phyloP scores from a whole-genome alignment of 1,284 basidiomycete genomes.

The Leccinum fallax region DNA sequence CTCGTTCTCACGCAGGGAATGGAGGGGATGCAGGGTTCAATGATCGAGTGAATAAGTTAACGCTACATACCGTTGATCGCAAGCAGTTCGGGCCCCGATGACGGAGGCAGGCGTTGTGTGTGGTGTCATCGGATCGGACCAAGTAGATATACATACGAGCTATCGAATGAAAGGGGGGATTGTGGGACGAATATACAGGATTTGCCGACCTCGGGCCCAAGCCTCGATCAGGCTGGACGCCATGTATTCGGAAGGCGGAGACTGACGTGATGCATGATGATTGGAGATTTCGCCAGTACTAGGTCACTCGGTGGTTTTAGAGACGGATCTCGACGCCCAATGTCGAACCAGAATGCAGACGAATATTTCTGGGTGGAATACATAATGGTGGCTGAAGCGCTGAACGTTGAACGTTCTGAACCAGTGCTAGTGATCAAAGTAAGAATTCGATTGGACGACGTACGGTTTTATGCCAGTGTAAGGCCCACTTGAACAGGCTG shows the following conservation, averaged over 20 bases:
- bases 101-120: background rate
- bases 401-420: no score
- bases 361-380: background rate
- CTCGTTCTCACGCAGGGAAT: background rate
- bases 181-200: no score
- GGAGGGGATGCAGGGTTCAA: background rate
- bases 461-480: background rate
- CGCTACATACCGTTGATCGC: background rate
- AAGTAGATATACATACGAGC: background rate
- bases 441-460: background rate
- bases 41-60: background rate
- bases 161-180: no score
- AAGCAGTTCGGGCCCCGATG: background rate
- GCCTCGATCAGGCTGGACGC: no score
- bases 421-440: no score
- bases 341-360: background rate
- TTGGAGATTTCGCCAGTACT: no score
- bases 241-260: no score
- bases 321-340: background rate
- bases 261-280: no score
- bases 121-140: background rate
- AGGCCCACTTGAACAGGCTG: background rate
- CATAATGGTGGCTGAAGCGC: background rate
- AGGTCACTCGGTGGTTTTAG: background rate
- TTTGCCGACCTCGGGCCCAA: no score